Conservation (phyloP, 352 stramenopile species). For the Phytophthora quininea region DNA sequence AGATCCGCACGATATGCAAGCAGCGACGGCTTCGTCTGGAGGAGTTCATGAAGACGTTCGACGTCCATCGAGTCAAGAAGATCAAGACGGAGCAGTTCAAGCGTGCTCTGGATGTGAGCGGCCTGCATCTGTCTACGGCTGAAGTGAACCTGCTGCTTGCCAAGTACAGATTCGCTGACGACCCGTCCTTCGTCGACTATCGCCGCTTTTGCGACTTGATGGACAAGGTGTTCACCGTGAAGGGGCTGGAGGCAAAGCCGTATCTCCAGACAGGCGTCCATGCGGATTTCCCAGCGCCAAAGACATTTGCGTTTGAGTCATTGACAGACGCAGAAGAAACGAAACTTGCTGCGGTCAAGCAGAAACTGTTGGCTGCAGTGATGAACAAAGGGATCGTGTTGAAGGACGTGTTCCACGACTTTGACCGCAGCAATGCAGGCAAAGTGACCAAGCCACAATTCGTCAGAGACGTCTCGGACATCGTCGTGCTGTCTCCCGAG, state of each 20-base stretch:
- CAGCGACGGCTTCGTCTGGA: constrained; percentile 82
- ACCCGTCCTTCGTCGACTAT: constrained; percentile 77
- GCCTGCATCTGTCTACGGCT: constrained; percentile 54
- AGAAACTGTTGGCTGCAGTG: constrained; percentile 66
- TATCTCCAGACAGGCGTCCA: constrained; percentile 34
- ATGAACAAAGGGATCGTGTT: constrained; percentile 84
- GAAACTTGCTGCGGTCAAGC: constrained; percentile 46
- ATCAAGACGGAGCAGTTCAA: constrained; percentile 85
- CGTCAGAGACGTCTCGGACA: constrained; percentile 68
- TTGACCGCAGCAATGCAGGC: constrained; percentile 82
- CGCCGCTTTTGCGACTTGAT: constrained; percentile 85
- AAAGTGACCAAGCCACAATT: constrained; percentile 87
- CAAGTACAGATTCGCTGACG: constrained; percentile 72
- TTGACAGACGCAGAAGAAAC: constrained; percentile 43
- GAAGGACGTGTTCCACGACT: constrained; percentile 89
- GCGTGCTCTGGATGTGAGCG: constrained; percentile 77
- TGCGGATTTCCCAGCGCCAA: constrained; percentile 30
- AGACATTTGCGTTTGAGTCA: constrained; percentile 41
- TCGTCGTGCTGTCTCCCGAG: constrained; percentile 51
- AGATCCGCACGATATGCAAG: constrained; percentile 81
- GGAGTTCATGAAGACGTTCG: constrained; percentile 91
- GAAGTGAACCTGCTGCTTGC: constrained; percentile 65
- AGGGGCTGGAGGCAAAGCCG: constrained; percentile 73
- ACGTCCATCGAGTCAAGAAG: constrained; percentile 85
- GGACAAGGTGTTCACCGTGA: constrained; percentile 84